phyloP scores from a whole-genome alignment of 2,329 filamentous ascomycete genomes.

The Diaporthe citrichinensis region DNA sequence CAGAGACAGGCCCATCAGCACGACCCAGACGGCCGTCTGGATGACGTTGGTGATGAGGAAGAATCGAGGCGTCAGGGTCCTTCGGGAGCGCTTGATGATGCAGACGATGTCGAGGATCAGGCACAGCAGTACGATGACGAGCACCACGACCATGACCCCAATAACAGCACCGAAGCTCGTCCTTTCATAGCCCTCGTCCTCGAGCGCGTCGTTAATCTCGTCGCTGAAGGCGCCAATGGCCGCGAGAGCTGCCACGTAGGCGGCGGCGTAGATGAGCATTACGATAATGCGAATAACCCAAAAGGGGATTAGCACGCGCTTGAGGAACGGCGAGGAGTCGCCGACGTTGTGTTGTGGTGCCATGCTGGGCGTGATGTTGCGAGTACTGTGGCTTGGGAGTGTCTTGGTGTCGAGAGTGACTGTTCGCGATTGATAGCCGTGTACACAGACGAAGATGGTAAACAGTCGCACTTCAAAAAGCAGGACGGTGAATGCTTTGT shows the following conservation, averaged over 20 bases:
- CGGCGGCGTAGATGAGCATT: slow-evolving; percentile 47
- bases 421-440: neutral
- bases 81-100: slow-evolving; percentile 51
- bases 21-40: slow-evolving; percentile 48
- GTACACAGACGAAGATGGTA: too few species aligned
- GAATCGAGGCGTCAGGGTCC: slow-evolving; percentile 50
- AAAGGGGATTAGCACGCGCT: slow-evolving; percentile 53
- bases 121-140: slow-evolving; percentile 48
- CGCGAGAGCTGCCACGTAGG: slow-evolving; percentile 46
- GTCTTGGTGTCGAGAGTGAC: neutral
- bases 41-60: slow-evolving; percentile 51
- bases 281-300: slow-evolving; percentile 52
- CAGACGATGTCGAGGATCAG: slow-evolving; percentile 50
- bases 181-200: neutral
- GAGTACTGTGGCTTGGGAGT: neutral
- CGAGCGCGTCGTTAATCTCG: slow-evolving; percentile 40
- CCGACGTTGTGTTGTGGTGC: slow-evolving; percentile 46
- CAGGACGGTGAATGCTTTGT: too few species aligned
- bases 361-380: slow-evolving; percentile 42
- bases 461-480: neutral
- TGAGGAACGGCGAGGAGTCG: slow-evolving; percentile 54
- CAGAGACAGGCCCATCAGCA: slow-evolving; percentile 48
- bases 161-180: slow-evolving; percentile 36
- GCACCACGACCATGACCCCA: slow-evolving; percentile 46
- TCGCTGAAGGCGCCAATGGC: slow-evolving; percentile 39